A percentile compares a stretch with the other conserved stretches of the same genome.
Evolutionary conservation across 228 moss, liverwort and hornwort genomes (phyloP).

Genomic region (Sphagnum magellanicum): DNA sequence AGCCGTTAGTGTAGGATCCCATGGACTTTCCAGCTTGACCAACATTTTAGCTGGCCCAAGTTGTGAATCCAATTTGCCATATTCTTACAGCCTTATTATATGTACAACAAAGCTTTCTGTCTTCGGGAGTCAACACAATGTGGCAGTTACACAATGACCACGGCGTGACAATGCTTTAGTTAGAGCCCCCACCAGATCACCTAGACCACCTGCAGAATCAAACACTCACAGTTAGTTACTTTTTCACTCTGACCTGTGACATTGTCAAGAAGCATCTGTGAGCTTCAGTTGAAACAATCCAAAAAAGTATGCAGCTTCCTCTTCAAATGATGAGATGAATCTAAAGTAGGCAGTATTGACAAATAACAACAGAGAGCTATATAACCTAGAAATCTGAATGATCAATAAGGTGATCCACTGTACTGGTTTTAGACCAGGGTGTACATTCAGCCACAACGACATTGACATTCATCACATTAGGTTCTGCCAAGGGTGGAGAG

Average conservation of each 20-base stretch:
- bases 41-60: neutral
- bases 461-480: slow-evolving; percentile 75
- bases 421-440: slow-evolving; percentile 92
- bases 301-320: no score
- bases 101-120: neutral
- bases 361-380: no score
- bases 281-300: no score
- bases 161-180: slow-evolving; percentile 75
- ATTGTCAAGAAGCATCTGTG: no score
- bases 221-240: no score
- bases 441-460: slow-evolving; percentile 82
- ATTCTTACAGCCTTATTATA: neutral
- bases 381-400: no score
- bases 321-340: no score
- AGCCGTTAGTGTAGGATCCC: no score
- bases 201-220: slow-evolving; percentile 57
- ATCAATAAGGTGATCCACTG: no score
- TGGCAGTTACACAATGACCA: slow-evolving; percentile 58
- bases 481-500: slow-evolving; percentile 60
- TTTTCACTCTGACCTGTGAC: no score
- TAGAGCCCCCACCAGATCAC: slow-evolving; percentile 90
- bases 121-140: neutral
- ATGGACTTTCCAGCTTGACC: neutral
- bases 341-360: no score
- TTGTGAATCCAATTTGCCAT: neutral